Conservation (phyloP, 2,329 filamentous ascomycete genomes). For the Penicillium sp. region DNA sequence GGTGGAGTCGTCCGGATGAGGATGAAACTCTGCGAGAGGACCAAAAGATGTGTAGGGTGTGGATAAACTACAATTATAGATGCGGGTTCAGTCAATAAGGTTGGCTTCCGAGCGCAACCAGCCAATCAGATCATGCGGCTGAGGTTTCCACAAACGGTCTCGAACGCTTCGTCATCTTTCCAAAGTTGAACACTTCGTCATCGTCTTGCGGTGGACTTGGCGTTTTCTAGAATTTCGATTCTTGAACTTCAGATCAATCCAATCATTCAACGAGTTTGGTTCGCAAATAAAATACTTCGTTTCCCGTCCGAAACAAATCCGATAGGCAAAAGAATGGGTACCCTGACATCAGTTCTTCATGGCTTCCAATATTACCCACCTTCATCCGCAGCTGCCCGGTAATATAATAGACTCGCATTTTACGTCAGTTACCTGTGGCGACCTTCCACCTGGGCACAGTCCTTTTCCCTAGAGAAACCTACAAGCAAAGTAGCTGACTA, state of each 20-base stretch:
- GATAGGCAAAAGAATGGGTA: not conserved
- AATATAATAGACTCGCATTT: not conserved
- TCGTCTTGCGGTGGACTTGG: not conserved
- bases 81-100: conserved; percentile 5
- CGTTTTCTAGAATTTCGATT: conserved; percentile 5
- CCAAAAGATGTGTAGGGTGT: conserved; percentile 1
- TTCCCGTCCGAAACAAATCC: not conserved
- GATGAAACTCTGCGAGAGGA: not conserved
- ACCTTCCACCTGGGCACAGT: not conserved
- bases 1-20: conserved; percentile 3
- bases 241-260: conserved; percentile 2
- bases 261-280: not conserved
- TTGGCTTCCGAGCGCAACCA: not conserved
- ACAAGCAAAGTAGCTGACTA: not conserved
- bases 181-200: conserved; percentile 2
- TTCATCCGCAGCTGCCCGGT: not conserved
- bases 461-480: not conserved
- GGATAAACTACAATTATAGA: conserved; percentile 9
- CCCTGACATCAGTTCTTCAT: not conserved
- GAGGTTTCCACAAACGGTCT: conserved; percentile 2
- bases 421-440: conserved; percentile 6
- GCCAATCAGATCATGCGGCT: conserved; percentile 6
- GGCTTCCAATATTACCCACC: not conserved
- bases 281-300: not conserved
- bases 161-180: conserved; percentile 4